Conservation (phyloP, 164 flowering plant species). For the Macadamia integrifolia region DNA sequence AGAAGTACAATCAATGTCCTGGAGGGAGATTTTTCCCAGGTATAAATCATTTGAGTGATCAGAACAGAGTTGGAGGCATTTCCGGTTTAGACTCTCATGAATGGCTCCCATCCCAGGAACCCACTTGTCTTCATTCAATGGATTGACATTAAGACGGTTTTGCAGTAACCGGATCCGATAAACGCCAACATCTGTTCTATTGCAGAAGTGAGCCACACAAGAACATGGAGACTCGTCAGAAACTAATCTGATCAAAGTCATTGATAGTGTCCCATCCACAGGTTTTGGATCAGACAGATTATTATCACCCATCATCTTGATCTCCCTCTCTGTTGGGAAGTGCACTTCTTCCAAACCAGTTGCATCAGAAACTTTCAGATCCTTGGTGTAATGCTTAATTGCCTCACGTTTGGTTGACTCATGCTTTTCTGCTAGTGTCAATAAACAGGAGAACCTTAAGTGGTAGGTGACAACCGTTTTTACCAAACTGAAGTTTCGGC, state of each 20-base stretch:
- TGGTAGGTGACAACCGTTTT: constrained; percentile 80
- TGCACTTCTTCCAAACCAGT: constrained; percentile 51
- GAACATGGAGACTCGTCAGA: constrained; percentile 46
- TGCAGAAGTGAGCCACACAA: constrained; percentile 82
- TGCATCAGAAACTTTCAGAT: constrained; percentile 51
- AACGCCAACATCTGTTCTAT: constrained; percentile 39
- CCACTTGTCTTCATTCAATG: constrained; percentile 52
- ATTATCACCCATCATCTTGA: constrained; percentile 81
- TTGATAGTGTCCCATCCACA: constrained; percentile 72
- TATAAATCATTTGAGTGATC: constrained; percentile 57
- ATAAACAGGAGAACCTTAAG: constrained; percentile 79
- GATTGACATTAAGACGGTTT: constrained; percentile 40
- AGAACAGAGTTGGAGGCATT: constrained; percentile 69
- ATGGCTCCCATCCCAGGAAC: constrained; percentile 62
- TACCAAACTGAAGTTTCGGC: constrained; percentile 75
- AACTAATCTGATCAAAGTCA: constrained; percentile 66
- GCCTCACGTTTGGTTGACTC: constrained; percentile 74
- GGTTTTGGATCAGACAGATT: constrained; percentile 79
- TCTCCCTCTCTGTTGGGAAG: constrained; percentile 78
- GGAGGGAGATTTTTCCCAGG: constrained; percentile 64
- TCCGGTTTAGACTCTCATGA: constrained; percentile 60
- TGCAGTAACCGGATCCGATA: constrained; percentile 70
- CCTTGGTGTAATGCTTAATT: constrained; percentile 78
- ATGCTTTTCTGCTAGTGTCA: constrained; percentile 90
- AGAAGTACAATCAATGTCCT: constrained; percentile 68